Base-by-base conservation (phyloP, 768 basidiomycete species). In the Leccinum rimulosum region DNA sequence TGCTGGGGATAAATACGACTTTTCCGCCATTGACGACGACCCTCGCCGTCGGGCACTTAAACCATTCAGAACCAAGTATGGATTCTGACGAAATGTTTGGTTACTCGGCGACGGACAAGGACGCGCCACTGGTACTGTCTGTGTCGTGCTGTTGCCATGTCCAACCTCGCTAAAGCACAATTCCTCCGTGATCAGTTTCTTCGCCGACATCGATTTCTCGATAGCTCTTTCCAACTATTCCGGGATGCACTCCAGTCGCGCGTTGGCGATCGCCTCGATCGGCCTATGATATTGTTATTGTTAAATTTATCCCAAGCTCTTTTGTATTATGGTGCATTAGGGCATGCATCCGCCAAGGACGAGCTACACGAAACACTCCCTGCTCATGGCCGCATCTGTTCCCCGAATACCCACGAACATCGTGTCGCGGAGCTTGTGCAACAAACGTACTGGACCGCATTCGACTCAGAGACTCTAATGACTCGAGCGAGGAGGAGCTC, bases 41-140 rank as follows among this genome's bases (percentile, higher is more conserved):
- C 25, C 70, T 36, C 61, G 50, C 9, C 22, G 62, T 65, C 30
- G 40, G 40, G n/a, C n/a, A 43, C 40, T 43, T n/a, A n/a, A 55
- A 54, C 1, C 62, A 70, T 28, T 62, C 62, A 0, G 68, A 64
- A 28, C 60, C 73, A 5, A 64, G 60, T 28, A 68, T 65, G 1
- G 70, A 72, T 11, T 45, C 43, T 45, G 19, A 45, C 43, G 43
- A 45, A 19, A 19, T 45, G 10, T 19, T 45, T 19, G 10, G 43
- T 12, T 45, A 10, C 10, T 45, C 43, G 19, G 43, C 38, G 70
- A 73, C 8, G 70, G 67, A 30, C 48, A 49, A 49, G 43, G 43
- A n/a, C 1, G 40, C 10, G 11, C 55, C 59, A 54, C 22, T 22
- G 22, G 22, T 22, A 22, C 22, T 22, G 22, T 25, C 25, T 25